A percentile compares a stretch with the other conserved stretches of the same genome.
These are phyloP conservation scores for Alternaria sp. DNA, from an alignment of 2,329 filamentous ascomycete genomes.

Conservation along the genomic window DNA sequence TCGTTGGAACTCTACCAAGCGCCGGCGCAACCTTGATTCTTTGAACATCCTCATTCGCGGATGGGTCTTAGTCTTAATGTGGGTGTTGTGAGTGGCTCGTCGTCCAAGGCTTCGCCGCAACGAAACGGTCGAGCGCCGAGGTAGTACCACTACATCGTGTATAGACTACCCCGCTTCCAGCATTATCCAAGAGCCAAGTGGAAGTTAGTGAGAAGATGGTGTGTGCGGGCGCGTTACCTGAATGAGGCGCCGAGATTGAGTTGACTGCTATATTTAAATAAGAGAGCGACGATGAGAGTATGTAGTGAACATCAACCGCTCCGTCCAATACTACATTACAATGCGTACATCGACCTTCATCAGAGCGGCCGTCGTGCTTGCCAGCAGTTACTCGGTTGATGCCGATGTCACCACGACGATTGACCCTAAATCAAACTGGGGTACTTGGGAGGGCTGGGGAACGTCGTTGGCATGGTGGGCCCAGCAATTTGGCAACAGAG, in stretches of 20 bases:
- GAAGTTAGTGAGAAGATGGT: not conserved
- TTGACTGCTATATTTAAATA: not conserved
- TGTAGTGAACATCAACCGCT: not conserved
- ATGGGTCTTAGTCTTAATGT: not conserved
- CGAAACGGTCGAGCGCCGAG: not conserved
- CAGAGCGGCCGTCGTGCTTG: slow-evolving; percentile 4
- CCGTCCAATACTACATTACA: not conserved
- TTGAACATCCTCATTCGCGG: not conserved
- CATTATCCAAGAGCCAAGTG: not conserved
- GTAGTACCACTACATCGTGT: not conserved
- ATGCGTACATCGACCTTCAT: slow-evolving; percentile 8
- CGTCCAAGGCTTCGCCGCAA: not conserved
- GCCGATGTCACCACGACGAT: slow-evolving; percentile 9
- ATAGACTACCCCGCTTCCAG: slow-evolving; percentile 1
- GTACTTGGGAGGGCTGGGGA: slow-evolving; percentile 14
- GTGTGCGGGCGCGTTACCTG: not conserved
- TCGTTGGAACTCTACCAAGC: not conserved
- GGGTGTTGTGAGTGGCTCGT: not conserved
- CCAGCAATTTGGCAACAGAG: slow-evolving; percentile 7
- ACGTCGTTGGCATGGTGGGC: slow-evolving; percentile 16
- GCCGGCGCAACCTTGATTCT: not conserved
- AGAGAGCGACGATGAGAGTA: not conserved
- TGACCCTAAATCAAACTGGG: slow-evolving; percentile 12
- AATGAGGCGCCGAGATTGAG: not conserved
- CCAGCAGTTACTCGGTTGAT: not conserved